Base-by-base conservation (phyloP, 1,284 basidiomycete species). In the Phylloboletellus chloephorus region DNA sequence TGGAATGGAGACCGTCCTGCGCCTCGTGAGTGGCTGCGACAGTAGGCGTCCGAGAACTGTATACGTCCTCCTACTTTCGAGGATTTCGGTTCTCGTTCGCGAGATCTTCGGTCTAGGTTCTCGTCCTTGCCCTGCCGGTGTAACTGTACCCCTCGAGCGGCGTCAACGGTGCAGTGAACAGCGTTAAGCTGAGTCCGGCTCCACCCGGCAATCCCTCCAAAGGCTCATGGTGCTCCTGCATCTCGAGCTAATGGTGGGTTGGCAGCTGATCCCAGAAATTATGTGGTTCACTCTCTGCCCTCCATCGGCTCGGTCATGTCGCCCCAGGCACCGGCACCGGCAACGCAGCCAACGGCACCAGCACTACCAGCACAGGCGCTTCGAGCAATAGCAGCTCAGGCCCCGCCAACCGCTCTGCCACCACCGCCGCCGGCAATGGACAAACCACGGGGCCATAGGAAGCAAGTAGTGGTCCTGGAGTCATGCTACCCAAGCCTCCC, bases 1-100 rank as follows among this genome's bases (percentile, higher is more conserved):
- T 24, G 76, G 75, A 0, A 60, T 75, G 48, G 68, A 72, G 48
- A 71, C 71, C 0, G 65, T 70, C 1, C 52, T 78, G 6, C 63
- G 69, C 20, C 73, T 2, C 67, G 73, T n/a, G 73, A 76, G 46
- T 56, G 58, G 11, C 59, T 66, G 11, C 67, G 70, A 16, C 43
- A 50, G 24, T 48, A 46, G 11, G 54, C 58, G 3, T 63, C 65
- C 5, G 65, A 65, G 47, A 65, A 56, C 25, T 60, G 63, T 9
- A 41, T 58, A 20, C 64, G 65, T 15, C 57, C 55, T 13, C 62
- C 65, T 2, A 64, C 67, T 2, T 58, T 62, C 0, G 60, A 65
- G 9, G 61, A 63, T 38, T 60, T 70, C 31, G 17, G 39, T 48
- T 5, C 56, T 69, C 21, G 56, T 69, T 45, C 57, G 56, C 31